Conservation (phyloP, 2,329 filamentous ascomycete genomes). For the Colletotrichum acutatum region DNA sequence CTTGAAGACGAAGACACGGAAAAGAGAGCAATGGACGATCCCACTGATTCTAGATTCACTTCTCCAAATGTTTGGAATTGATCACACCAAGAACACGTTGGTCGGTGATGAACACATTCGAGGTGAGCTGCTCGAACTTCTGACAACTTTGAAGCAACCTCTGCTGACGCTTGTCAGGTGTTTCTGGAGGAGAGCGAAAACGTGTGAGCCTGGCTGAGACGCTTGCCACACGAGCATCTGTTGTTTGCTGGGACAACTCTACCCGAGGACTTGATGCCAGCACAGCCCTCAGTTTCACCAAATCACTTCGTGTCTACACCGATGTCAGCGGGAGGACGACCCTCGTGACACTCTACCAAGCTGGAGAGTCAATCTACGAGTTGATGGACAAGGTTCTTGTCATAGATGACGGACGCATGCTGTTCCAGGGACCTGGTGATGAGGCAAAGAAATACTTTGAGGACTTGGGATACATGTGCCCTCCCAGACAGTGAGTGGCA, state of each 20-base stretch:
- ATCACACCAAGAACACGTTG: slow-evolving; percentile 77
- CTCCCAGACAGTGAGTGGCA: slow-evolving; percentile 59
- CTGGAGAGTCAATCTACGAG: slow-evolving; percentile 56
- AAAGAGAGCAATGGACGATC: slow-evolving; percentile 71
- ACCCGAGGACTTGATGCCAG: slow-evolving; percentile 84
- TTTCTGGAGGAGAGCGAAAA: slow-evolving; percentile 84
- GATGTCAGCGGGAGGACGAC: slow-evolving; percentile 74
- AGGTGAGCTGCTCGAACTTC: slow-evolving; percentile 50
- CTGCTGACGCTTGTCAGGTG: slow-evolving; percentile 42
- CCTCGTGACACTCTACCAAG: slow-evolving; percentile 55
- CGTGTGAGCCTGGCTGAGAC: slow-evolving; percentile 84
- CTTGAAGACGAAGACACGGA: slow-evolving; percentile 79
- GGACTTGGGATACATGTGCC: slow-evolving; percentile 72
- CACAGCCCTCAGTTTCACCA: slow-evolving; percentile 82
- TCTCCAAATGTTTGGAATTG: slow-evolving; percentile 82
- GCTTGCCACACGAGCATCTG: slow-evolving; percentile 76
- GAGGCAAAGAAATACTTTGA: slow-evolving; percentile 82
- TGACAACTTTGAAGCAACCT: too few relatives aligned
- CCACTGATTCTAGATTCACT: slow-evolving; percentile 76
- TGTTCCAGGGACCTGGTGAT: slow-evolving; percentile 76
- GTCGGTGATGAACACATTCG: slow-evolving; percentile 80
- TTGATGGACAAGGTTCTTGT: slow-evolving; percentile 83
- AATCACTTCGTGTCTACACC: slow-evolving; percentile 77
- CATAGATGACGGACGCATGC: slow-evolving; percentile 78
- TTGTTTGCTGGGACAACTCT: slow-evolving; percentile 84